phyloP scores from a whole-genome alignment of 2,329 filamentous ascomycete species.

The Xylaria sp. region DNA sequence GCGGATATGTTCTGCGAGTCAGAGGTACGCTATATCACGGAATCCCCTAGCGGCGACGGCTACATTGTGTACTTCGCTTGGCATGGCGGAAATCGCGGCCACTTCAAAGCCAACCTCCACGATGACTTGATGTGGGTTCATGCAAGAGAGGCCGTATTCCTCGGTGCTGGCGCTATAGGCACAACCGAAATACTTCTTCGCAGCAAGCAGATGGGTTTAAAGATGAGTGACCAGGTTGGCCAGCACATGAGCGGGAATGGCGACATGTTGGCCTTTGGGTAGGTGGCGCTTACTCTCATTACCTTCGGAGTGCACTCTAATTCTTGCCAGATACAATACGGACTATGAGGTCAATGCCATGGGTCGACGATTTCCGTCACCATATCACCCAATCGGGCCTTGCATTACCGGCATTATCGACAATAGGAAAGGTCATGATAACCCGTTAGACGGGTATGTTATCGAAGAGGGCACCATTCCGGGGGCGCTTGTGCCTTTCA shows the following conservation, averaged over 20 bases:
- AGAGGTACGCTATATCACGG: conserved; percentile 71
- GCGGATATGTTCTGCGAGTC: conserved; percentile 77
- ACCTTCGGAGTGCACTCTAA: conserved; percentile 35
- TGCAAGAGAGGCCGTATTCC: conserved; percentile 72
- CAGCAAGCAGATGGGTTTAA: conserved; percentile 68
- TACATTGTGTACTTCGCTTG: conserved; percentile 74
- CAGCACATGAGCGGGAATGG: conserved; percentile 74
- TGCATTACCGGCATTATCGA: conserved; percentile 73
- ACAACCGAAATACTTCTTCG: conserved; percentile 74
- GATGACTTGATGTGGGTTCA: conserved; percentile 75
- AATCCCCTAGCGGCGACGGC: conserved; percentile 61
- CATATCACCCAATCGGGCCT: conserved; percentile 67
- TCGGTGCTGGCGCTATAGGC: conserved; percentile 72
- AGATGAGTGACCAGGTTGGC: conserved; percentile 67
- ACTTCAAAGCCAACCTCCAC: conserved; percentile 65
- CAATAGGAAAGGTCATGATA: conserved; percentile 61
- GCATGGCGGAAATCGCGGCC: conserved; percentile 68
- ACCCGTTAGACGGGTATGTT: conserved; percentile 70
- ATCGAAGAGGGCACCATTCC: conserved; percentile 73
- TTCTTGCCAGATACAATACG: conserved; percentile 64
- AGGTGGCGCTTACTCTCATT: conserved; percentile 40
- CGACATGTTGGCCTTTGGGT: conserved; percentile 73
- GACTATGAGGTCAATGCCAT: conserved; percentile 67
- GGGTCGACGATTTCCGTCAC: conserved; percentile 61
- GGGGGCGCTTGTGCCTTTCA: conserved; percentile 63